phyloP scores from a whole-genome alignment of 805 yeast species.

The Candida pini region DNA sequence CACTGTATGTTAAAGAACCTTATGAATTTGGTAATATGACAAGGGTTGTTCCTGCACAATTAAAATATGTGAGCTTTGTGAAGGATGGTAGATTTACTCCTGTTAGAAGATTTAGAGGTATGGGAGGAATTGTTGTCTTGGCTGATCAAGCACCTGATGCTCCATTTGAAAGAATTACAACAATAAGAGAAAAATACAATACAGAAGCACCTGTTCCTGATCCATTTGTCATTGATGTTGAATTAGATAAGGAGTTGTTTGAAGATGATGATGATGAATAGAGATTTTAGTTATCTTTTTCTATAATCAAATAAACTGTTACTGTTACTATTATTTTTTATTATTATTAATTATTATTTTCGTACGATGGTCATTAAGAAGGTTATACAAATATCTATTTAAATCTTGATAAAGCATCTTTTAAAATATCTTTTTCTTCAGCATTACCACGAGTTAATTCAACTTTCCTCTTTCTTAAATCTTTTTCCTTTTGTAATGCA shows the following conservation, averaged over 20 bases:
- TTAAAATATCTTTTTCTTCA: constrained; percentile 47
- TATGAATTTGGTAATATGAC: constrained; percentile 73
- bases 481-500: constrained; percentile 70
- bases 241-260: constrained; percentile 25
- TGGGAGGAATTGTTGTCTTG: constrained; percentile 67
- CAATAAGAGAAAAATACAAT: constrained; percentile 72
- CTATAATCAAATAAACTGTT: neutral
- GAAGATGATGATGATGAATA: constrained; percentile 16
- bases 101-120: constrained; percentile 66
- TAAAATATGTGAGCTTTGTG: constrained; percentile 72
- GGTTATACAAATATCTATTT: constrained; percentile 28
- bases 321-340: neutral
- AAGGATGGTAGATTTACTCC: constrained; percentile 78
- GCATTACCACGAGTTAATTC: constrained; percentile 41
- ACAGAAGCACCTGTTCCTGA: constrained; percentile 72
- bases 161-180: constrained; percentile 64
- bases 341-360: neutral
- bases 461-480: constrained; percentile 49
- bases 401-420: constrained; percentile 46
- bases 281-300: neutral
- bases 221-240: constrained; percentile 57
- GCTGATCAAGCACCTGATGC: constrained; percentile 58
- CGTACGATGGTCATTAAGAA: neutral
- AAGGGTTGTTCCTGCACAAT: constrained; percentile 85
- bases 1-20: constrained; percentile 51